phyloP scores from a whole-genome alignment of 2,329 filamentous ascomycete species.

The Penicillium sumatraense region DNA sequence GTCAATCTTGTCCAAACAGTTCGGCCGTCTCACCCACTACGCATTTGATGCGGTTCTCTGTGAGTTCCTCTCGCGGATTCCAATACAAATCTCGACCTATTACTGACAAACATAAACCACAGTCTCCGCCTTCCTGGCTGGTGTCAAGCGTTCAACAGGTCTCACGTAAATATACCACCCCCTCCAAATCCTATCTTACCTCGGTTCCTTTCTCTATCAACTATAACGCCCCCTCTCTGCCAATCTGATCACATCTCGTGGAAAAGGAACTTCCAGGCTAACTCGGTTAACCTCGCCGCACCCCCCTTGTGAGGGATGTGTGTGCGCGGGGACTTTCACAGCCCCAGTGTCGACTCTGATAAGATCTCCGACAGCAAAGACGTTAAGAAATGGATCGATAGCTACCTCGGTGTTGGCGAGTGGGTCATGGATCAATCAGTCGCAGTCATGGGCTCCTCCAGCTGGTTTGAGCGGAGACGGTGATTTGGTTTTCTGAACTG shows the following conservation, averaged over 20 bases:
- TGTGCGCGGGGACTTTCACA: slow-evolving; percentile 39
- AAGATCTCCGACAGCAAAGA: slow-evolving; percentile 82
- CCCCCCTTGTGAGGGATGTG: slow-evolving; percentile 30
- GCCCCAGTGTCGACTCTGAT: slow-evolving; percentile 82
- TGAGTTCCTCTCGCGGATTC: slow-evolving; percentile 11
- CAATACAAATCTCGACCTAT: neutral
- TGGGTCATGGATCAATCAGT: slow-evolving; percentile 99
- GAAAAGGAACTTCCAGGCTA: slow-evolving; percentile 26
- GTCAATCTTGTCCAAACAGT: slow-evolving; percentile 12
- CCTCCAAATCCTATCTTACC: slow-evolving; percentile 16
- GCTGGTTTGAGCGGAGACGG: slow-evolving; percentile 89
- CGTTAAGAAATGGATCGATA: slow-evolving; percentile 85
- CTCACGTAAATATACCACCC: slow-evolving; percentile 77
- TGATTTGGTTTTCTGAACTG: slow-evolving; percentile 50
- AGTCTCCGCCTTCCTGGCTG: slow-evolving; percentile 96
- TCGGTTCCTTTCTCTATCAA: slow-evolving; percentile 2
- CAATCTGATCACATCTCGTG: neutral
- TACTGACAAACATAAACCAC: slow-evolving; percentile 13
- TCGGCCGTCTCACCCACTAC: slow-evolving; percentile 33
- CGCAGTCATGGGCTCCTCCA: slow-evolving; percentile 82
- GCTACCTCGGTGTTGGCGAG: slow-evolving; percentile 92
- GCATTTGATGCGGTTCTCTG: slow-evolving; percentile 33
- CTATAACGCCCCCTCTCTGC: neutral
- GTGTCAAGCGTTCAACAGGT: slow-evolving; percentile 95
- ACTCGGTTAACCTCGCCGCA: slow-evolving; percentile 33